Conservation (phyloP, 2,329 filamentous ascomycete species). For the Penicillium sp. region DNA sequence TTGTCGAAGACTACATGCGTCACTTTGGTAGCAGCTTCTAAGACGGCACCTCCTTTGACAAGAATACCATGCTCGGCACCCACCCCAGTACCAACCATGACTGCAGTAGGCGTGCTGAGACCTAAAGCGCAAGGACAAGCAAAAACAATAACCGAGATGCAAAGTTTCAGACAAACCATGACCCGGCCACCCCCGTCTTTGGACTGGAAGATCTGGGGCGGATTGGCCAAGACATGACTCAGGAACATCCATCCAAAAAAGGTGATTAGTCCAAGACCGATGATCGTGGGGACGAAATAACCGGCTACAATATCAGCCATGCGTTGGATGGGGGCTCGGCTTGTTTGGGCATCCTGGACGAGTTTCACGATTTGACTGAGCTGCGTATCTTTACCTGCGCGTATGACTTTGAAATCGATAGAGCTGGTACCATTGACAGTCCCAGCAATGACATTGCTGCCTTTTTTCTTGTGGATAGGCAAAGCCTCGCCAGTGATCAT, state of each 20-base stretch:
- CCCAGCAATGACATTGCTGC: slow-evolving; percentile 80
- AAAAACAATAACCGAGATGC: slow-evolving; percentile 98
- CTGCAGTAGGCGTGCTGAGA: slow-evolving; percentile 90
- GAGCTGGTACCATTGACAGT: slow-evolving; percentile 94
- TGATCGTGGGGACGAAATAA: slow-evolving; percentile 90
- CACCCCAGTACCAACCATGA: slow-evolving; percentile 98
- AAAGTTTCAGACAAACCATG: slow-evolving; percentile 96
- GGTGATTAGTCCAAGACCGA: slow-evolving; percentile 79
- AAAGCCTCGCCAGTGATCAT: slow-evolving; percentile 99
- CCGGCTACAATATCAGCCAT: slow-evolving; percentile 90
- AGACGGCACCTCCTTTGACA: slow-evolving; percentile 92
- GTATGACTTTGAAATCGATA: slow-evolving; percentile 87
- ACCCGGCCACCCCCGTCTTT: slow-evolving; percentile 83
- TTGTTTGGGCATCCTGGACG: slow-evolving; percentile 97
- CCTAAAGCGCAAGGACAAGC: slow-evolving; percentile 97
- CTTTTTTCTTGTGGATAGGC: slow-evolving; percentile 87
- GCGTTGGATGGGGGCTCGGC: slow-evolving; percentile 88
- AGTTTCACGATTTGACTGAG: slow-evolving; percentile 97
- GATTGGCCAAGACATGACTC: slow-evolving; percentile 79
- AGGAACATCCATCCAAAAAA: slow-evolving; percentile 95
- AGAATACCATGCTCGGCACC: slow-evolving; percentile 94
- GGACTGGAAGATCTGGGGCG: slow-evolving; percentile 85
- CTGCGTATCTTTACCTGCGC: slow-evolving; percentile 92
- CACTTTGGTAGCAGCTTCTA: slow-evolving; percentile 88
- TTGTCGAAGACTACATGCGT: slow-evolving; percentile 93